A percentile compares a stretch with the other conserved stretches of the same genome.
phyloP scores from a whole-genome alignment of 2,329 filamentous ascomycete species.

The Trichoderma sp. region DNA sequence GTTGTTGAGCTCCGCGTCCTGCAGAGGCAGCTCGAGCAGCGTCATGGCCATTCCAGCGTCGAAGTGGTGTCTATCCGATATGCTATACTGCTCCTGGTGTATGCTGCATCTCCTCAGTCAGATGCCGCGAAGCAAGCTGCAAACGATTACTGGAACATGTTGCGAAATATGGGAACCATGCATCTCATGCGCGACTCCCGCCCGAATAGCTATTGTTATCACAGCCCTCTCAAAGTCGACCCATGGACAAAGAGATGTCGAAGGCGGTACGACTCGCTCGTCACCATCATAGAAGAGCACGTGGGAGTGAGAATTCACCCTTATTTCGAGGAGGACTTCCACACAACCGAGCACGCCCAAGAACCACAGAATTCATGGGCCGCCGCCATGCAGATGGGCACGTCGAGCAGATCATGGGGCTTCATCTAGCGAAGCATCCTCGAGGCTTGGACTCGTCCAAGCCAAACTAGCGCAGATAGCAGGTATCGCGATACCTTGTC shows the following conservation, averaged over 20 bases:
- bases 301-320: conserved; percentile 41
- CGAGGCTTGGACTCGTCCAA: not conserved
- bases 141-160: conserved; percentile 40
- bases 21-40: conserved; percentile 40
- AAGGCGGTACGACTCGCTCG: conserved; percentile 42
- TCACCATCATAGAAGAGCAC: conserved; percentile 42
- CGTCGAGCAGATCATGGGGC: conserved; percentile 32
- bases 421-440: conserved; percentile 32
- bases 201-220: conserved; percentile 45
- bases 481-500: conserved; percentile 11
- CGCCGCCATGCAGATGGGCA: conserved; percentile 36
- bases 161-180: conserved; percentile 39
- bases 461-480: not conserved
- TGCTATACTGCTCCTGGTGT: conserved; percentile 43
- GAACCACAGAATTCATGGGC: conserved; percentile 43
- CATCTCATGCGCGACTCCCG: conserved; percentile 41
- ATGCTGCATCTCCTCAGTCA: conserved; percentile 37
- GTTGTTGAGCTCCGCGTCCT: conserved; percentile 40
- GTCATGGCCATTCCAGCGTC: conserved; percentile 34
- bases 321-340: conserved; percentile 49
- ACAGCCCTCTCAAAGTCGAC: conserved; percentile 47
- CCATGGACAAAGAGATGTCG: conserved; percentile 47
- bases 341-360: conserved; percentile 41
- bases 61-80: conserved; percentile 45
- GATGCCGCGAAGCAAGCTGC: conserved; percentile 40